Evolutionary conservation across 2,329 filamentous ascomycete genomes (phyloP).

Genomic region (Bipolaris oryzae): DNA sequence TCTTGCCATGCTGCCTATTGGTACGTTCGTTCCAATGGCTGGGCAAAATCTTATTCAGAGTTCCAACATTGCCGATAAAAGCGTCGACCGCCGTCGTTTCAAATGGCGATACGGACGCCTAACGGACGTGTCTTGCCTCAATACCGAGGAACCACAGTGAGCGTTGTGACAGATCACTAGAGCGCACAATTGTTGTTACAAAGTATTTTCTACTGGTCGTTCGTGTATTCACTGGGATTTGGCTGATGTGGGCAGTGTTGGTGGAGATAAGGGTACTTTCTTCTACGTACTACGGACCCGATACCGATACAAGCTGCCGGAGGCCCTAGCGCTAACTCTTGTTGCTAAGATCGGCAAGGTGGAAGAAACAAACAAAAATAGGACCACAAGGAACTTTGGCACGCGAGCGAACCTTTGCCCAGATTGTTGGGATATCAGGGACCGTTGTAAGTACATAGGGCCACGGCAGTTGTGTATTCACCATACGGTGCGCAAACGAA

Average conservation of each 20-base stretch:
- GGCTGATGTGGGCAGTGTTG: background rate
- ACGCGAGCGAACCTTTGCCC: background rate
- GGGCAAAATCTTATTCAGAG: background rate
- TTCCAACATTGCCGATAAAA: background rate
- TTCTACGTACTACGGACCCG: background rate
- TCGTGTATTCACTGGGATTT: background rate
- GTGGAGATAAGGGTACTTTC: background rate
- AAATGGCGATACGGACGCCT: background rate
- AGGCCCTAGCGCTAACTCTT: background rate
- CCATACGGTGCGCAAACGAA: background rate
- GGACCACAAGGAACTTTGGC: background rate
- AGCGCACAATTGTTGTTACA: background rate
- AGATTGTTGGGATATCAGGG: background rate
- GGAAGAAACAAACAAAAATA: background rate
- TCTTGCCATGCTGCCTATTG: background rate
- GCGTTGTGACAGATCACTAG: background rate
- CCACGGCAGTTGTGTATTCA: background rate
- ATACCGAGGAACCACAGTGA: background rate
- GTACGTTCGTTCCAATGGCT: background rate
- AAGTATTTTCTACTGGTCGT: background rate
- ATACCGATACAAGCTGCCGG: background rate
- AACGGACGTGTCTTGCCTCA: background rate
- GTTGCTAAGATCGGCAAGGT: background rate
- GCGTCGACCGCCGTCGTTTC: constrained; percentile 9
- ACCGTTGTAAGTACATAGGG: background rate